These are phyloP conservation scores for Globisporangium yorkense DNA, from an alignment of 352 stramenopile genomes.

Conservation along the genomic window DNA sequence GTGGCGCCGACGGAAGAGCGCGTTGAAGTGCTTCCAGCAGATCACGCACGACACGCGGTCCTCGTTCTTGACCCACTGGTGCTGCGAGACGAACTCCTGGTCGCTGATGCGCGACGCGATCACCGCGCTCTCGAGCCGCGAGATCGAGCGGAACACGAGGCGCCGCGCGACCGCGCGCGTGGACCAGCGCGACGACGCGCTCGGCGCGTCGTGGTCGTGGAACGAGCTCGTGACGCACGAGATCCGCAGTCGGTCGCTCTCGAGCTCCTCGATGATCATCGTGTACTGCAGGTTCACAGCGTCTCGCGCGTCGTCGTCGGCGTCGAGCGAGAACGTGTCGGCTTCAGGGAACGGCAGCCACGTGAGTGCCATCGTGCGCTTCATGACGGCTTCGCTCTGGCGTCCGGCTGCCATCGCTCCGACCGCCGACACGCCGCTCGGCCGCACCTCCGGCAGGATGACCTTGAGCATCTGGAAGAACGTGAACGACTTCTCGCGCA, in stretches of 20 bases:
- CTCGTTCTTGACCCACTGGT: conserved; percentile 64
- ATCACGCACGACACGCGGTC: conserved; percentile 48
- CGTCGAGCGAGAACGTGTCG: conserved; percentile 4
- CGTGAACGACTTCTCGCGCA: conserved; percentile 45
- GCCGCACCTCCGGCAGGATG: conserved; percentile 33
- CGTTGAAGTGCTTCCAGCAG: conserved; percentile 62
- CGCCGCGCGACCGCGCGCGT: conserved; percentile 36
- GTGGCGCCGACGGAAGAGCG: conserved; percentile 47
- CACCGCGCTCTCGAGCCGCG: conserved; percentile 41
- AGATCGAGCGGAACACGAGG: conserved; percentile 40
- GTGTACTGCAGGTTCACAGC: conserved; percentile 54
- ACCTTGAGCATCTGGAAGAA: conserved; percentile 66
- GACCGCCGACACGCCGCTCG: conserved; percentile 9
- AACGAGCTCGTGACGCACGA: conserved; percentile 57
- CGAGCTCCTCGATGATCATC: conserved; percentile 58
- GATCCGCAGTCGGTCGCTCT: conserved; percentile 32
- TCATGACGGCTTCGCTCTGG: conserved; percentile 42
- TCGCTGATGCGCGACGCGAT: conserved; percentile 37
- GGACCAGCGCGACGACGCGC: conserved; percentile 23
- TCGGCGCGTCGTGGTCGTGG: conserved; percentile 28
- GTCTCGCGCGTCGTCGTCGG: conserved; percentile 14
- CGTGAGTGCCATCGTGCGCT: conserved; percentile 48
- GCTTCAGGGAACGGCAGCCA: conserved; percentile 46
- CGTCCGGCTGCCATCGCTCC: conserved; percentile 3
- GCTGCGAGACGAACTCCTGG: conserved; percentile 31